Base-by-base conservation (phyloP, 169 alveolate species). In the Cryptosporidium sp. region DNA sequence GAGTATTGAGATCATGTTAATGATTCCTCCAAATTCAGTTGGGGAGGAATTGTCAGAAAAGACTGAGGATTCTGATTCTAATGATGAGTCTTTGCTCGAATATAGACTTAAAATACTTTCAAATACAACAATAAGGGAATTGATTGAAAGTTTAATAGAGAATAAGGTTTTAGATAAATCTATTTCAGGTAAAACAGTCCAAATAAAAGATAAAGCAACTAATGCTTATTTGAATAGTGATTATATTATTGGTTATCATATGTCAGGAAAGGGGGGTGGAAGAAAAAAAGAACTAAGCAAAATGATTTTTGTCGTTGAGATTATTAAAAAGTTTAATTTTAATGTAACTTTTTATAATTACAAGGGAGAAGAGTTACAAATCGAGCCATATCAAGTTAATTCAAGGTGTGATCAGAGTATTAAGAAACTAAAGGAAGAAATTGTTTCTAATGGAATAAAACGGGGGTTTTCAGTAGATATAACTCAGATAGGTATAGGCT, bases 21-120 rank as follows among this genome's bases (percentile, higher is more conserved):
- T 73, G 86, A 52, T 73, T 8, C 86, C 86, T 1, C 18, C 43
- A 26, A 43, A 35, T 31, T 23, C 33, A 8, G 12, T 18, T 14
- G 85, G 85, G 6, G 85, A 71, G 51, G 85, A 71, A 8, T 43
- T 73, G 37, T 51, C 69, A 26, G 58, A 73, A 12, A 52, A 29
- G 10, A 59, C 35, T 14, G 70, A 52, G 33, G 48, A 23, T 50
- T 26, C 37, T 3, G 61, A 73, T 18, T 14, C 31, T 1, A 58
- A n/a, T 29, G 70, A 73, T 3, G 86, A 31, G 31, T 29, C 39
- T 18, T 18, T 73, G 43, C 18, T 59, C 1, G 86, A 73, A 26
- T 73, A 73, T 35, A 73, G 68, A 35, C 51, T 73, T 12, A 73
- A 37, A n/a, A 73, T 73, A 55, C 70, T 52, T 58, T 52, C 69